Percentiles rank a stretch among this genome's conserved stretches.
These are phyloP conservation scores for Picochlorum sp. DNA, from an alignment of 139 green algal genomes.

Conservation along the genomic window DNA sequence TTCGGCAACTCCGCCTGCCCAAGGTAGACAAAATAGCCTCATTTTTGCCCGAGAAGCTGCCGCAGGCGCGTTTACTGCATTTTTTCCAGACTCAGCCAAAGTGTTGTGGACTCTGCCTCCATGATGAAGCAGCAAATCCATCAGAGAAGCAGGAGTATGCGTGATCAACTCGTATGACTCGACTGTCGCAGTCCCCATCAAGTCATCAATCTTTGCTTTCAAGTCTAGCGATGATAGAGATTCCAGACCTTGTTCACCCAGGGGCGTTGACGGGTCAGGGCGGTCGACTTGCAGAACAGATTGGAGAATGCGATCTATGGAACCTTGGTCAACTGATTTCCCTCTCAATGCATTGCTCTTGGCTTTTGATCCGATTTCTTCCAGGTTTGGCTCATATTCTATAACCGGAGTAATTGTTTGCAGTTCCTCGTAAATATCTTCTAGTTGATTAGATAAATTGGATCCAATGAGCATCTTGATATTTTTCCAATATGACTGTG, in stretches of 20 bases:
- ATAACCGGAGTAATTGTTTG: too few species aligned
- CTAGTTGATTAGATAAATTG: too few species aligned
- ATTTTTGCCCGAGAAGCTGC: constrained; percentile 25
- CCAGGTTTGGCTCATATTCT: too few species aligned
- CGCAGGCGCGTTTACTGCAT: constrained; percentile 11
- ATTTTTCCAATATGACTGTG: too few species aligned
- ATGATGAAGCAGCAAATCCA: neutral
- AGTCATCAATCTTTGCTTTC: constrained; percentile 22
- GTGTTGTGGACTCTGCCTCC: neutral
- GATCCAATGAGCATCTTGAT: too few species aligned
- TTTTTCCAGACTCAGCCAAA: neutral
- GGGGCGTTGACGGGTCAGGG: constrained; percentile 1
- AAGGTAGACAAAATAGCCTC: constrained; percentile 42
- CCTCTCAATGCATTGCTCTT: too few species aligned
- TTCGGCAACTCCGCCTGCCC: constrained; percentile 36
- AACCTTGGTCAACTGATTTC: neutral
- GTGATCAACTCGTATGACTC: constrained; percentile 22
- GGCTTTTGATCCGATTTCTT: too few species aligned
- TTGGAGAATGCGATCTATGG: constrained; percentile 8
- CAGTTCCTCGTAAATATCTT: too few species aligned
- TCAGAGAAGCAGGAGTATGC: constrained; percentile 12
- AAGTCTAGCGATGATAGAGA: constrained; percentile 38
- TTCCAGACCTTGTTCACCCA: constrained; percentile 31
- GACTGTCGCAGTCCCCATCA: constrained; percentile 1
- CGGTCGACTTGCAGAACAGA: constrained; percentile 5